Conservation (phyloP, 2,329 filamentous ascomycete genomes). For the Diaporthe humulicola region DNA sequence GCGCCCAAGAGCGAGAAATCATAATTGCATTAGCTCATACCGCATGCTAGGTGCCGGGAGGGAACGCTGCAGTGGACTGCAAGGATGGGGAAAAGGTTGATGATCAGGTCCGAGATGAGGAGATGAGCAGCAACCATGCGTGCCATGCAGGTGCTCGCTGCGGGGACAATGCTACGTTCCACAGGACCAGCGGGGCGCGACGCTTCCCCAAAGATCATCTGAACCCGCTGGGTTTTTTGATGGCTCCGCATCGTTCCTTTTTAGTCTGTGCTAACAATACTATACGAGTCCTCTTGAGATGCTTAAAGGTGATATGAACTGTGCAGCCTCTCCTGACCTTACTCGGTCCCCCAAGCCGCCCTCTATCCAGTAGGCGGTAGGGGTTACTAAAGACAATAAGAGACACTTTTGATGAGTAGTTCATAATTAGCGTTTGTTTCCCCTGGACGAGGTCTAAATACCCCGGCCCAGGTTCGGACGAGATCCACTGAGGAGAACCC, state of each 20-base stretch:
- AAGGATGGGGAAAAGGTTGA: conserved; percentile 28
- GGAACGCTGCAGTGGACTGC: neutral
- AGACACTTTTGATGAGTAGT: too few species aligned
- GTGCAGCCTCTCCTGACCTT: too few species aligned
- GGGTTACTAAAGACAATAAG: neutral
- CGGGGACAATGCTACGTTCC: conserved; percentile 26
- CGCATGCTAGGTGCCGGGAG: neutral
- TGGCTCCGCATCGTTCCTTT: neutral
- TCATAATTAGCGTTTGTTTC: neutral
- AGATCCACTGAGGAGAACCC: neutral
- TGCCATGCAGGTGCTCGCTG: conserved; percentile 9
- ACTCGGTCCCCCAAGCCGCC: too few species aligned
- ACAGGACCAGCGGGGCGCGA: neutral
- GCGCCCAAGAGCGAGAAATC: neutral
- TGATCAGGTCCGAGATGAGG: conserved; percentile 24
- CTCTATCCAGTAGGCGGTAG: neutral
- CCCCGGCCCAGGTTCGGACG: neutral
- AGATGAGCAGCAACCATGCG: conserved; percentile 6
- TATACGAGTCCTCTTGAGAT: neutral
- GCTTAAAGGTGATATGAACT: neutral
- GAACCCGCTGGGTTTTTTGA: neutral
- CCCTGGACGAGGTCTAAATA: neutral
- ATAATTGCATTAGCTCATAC: conserved; percentile 24
- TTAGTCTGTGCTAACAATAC: neutral
- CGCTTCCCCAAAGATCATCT: conserved; percentile 1